These are phyloP conservation scores for Colletotrichum destructivum DNA, from an alignment of 2,329 filamentous ascomycete species.

Conservation along the genomic window DNA sequence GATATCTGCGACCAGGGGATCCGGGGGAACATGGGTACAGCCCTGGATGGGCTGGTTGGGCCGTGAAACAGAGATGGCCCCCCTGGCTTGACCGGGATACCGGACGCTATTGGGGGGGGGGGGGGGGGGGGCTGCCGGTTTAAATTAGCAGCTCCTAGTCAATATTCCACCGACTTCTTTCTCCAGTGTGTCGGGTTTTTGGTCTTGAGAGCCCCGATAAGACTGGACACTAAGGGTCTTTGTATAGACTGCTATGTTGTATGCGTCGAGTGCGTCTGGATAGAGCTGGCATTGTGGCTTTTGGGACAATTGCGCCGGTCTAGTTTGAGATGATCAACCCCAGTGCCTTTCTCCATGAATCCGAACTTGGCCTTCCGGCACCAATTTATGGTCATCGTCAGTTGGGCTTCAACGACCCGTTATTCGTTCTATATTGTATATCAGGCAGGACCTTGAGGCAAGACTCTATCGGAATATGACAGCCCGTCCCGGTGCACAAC, in stretches of 20 bases:
- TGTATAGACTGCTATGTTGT: slow-evolving; percentile 7
- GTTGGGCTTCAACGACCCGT: slow-evolving; percentile 20
- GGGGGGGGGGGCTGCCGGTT: slow-evolving; percentile 12
- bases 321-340: background rate
- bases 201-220: background rate
- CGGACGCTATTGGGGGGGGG: slow-evolving; percentile 9
- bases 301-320: slow-evolving; percentile 15
- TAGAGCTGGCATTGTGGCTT: background rate
- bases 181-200: background rate
- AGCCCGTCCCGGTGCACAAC: background rate
- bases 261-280: background rate
- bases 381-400: slow-evolving; percentile 11
- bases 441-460: background rate
- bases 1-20: slow-evolving; percentile 28
- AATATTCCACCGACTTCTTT: background rate
- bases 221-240: slow-evolving; percentile 8
- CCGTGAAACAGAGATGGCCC: slow-evolving; percentile 17
- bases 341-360: background rate
- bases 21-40: slow-evolving; percentile 27
- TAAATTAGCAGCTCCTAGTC: slow-evolving; percentile 34
- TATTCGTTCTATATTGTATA: background rate
- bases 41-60: slow-evolving; percentile 11
- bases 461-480: background rate
- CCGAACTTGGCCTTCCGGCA: background rate
- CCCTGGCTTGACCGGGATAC: slow-evolving; percentile 25